phyloP scores from a whole-genome alignment of 768 basidiomycete species.

The Cantharellus anzutake region DNA sequence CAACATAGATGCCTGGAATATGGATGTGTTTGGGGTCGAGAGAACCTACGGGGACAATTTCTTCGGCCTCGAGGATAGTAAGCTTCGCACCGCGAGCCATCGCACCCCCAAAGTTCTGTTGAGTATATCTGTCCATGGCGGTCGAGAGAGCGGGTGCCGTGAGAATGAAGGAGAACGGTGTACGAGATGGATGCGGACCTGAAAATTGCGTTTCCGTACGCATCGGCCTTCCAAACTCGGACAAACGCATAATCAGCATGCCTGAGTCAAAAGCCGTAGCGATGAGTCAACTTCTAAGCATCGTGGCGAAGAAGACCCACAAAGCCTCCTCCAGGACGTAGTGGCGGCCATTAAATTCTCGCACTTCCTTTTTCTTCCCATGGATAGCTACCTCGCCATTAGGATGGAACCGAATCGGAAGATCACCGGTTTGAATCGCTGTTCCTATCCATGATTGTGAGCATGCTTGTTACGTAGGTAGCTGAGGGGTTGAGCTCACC shows the following conservation, averaged over 20 bases:
- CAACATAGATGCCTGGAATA: conserved; percentile 70
- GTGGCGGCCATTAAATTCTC: conserved; percentile 58
- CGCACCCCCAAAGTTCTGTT: conserved; percentile 69
- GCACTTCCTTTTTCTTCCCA: conserved; percentile 58
- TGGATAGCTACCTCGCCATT: conserved; percentile 48
- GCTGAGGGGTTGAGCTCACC: not conserved
- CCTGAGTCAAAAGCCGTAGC: conserved; percentile 8
- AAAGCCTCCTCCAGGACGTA: conserved; percentile 69
- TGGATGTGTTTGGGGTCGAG: conserved; percentile 71
- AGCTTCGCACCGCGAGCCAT: conserved; percentile 84
- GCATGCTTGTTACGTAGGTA: not conserved
- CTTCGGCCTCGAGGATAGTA: conserved; percentile 88
- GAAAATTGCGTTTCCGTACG: conserved; percentile 81
- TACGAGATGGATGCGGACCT: conserved; percentile 26
- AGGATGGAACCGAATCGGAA: conserved; percentile 60
- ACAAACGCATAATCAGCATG: conserved; percentile 41
- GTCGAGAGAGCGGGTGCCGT: not conserved
- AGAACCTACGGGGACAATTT: conserved; percentile 69
- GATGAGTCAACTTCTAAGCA: not conserved
- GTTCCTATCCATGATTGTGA: conserved; percentile 20
- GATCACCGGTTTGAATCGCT: conserved; percentile 59
- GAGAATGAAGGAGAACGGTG: not conserved
- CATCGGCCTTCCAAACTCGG: conserved; percentile 83
- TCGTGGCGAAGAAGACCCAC: conserved; percentile 37
- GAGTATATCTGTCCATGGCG: conserved; percentile 38